These are phyloP conservation scores for Centaurea solstitialis DNA, from an alignment of 129 eudicot species.

Conservation along the genomic window DNA sequence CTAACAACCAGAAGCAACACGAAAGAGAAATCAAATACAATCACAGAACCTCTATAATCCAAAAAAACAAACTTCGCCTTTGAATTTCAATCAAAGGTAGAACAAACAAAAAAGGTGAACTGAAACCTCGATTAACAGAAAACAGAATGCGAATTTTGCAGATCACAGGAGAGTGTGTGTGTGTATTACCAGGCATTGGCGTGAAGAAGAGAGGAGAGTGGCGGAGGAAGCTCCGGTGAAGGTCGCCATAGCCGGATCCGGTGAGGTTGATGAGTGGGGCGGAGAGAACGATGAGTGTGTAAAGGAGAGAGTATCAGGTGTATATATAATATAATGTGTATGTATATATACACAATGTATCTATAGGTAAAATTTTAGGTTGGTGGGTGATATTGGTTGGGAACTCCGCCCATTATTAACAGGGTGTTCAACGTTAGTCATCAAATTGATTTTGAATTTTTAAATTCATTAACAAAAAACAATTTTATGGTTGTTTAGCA, in stretches of 20 bases:
- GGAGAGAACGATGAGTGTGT: constrained; percentile 25
- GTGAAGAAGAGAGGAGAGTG: constrained; percentile 13
- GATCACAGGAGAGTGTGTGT: too few relatives aligned
- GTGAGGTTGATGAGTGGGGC: constrained; percentile 19
- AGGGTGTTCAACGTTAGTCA: background rate
- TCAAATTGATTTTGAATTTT: background rate
- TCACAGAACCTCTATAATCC: background rate
- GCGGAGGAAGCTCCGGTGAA: constrained; percentile 28
- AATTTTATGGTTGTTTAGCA: too few relatives aligned
- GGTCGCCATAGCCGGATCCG: constrained; percentile 29
- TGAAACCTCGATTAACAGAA: background rate
- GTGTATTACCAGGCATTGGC: constrained; percentile 31
- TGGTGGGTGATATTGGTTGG: constrained; percentile 3
- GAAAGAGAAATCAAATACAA: background rate
- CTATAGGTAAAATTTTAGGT: background rate
- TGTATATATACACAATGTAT: constrained; percentile 2
- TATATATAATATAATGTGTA: background rate
- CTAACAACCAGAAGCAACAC: background rate
- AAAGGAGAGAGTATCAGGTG: constrained; percentile 14
- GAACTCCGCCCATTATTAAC: constrained; percentile 9
- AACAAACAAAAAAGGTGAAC: background rate
- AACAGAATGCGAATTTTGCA: background rate
- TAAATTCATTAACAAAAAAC: background rate
- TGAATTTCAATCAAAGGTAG: background rate
- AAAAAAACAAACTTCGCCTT: background rate